phyloP scores from a whole-genome alignment of 805 yeast species.

The Scheffersomyces coipomensis region DNA sequence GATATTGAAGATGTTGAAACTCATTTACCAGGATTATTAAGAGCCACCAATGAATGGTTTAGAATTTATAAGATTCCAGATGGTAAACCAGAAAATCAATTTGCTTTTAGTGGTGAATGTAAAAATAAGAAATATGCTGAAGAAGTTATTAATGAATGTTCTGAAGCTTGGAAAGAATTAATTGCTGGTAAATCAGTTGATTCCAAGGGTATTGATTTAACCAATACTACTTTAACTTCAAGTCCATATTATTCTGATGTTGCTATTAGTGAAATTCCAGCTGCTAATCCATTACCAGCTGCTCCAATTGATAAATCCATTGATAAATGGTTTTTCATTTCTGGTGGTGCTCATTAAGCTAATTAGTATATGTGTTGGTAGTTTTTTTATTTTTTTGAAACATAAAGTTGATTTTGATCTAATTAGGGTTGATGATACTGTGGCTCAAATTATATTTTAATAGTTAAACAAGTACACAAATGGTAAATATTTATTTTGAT shows the following conservation, averaged over 20 bases:
- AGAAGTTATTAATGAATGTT: constrained; percentile 60
- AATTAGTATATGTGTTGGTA: no score
- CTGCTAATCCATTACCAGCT: constrained; percentile 69
- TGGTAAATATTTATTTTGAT: no score
- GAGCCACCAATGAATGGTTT: constrained; percentile 76
- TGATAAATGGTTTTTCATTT: constrained; percentile 98
- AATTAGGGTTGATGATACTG: no score
- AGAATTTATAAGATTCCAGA: constrained; percentile 80
- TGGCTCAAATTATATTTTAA: no score
- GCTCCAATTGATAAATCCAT: constrained; percentile 95
- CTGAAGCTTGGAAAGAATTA: constrained; percentile 64
- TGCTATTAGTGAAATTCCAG: constrained; percentile 56
- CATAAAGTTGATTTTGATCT: no score
- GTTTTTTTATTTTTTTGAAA: no score
- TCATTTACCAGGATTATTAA: constrained; percentile 68
- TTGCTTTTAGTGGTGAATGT: constrained; percentile 73
- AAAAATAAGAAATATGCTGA: constrained; percentile 58
- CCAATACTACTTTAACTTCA: constrained; percentile 68
- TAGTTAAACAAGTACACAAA: no score
- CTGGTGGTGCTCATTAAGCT: constrained; percentile 73
- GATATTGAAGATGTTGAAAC: constrained; percentile 67
- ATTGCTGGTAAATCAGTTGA: constrained; percentile 41
- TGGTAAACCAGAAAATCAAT: constrained; percentile 72
- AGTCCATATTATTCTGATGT: constrained; percentile 50
- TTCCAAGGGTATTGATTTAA: constrained; percentile 61